These are phyloP conservation scores for Dothistroma septosporum DNA, from an alignment of 2,329 filamentous ascomycete genomes.

Conservation along the genomic window DNA sequence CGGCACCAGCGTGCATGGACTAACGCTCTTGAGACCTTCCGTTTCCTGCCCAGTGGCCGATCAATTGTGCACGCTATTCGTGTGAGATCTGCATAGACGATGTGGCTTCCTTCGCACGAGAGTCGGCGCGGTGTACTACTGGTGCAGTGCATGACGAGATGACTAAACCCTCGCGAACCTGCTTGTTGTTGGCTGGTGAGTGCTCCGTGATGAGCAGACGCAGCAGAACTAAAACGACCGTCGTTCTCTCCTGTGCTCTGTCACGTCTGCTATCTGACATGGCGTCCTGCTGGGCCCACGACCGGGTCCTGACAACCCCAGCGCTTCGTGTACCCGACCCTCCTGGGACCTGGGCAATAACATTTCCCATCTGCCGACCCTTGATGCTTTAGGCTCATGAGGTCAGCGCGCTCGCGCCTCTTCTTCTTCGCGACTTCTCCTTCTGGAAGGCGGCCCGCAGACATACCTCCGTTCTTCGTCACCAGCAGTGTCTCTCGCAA, in stretches of 20 bases:
- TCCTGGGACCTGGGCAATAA: constrained; percentile 2
- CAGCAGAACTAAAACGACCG: background rate
- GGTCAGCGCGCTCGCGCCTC: constrained; percentile 9
- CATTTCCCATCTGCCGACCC: constrained; percentile 6
- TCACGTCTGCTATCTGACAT: constrained; percentile 7
- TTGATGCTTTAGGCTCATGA: constrained; percentile 8
- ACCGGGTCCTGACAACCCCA: constrained; percentile 10
- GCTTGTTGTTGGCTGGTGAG: background rate
- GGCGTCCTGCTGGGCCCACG: constrained; percentile 8
- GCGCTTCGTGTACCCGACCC: constrained; percentile 1
- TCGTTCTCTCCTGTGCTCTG: background rate
- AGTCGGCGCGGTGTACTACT: background rate
- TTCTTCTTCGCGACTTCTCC: background rate
- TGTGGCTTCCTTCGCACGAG: background rate
- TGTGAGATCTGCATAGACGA: background rate
- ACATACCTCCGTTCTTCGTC: constrained; percentile 1
- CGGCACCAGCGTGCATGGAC: background rate
- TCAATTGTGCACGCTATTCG: background rate
- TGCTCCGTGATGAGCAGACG: too few relatives aligned
- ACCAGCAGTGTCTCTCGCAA: background rate
- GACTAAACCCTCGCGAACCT: background rate
- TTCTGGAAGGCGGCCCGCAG: constrained; percentile 7
- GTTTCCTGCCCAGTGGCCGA: constrained; percentile 6
- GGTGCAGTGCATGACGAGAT: constrained; percentile 2
- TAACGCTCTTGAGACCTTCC: background rate